These are phyloP conservation scores for Rhodotorula sp. DNA, from an alignment of 1,284 basidiomycete species.

Conservation along the genomic window DNA sequence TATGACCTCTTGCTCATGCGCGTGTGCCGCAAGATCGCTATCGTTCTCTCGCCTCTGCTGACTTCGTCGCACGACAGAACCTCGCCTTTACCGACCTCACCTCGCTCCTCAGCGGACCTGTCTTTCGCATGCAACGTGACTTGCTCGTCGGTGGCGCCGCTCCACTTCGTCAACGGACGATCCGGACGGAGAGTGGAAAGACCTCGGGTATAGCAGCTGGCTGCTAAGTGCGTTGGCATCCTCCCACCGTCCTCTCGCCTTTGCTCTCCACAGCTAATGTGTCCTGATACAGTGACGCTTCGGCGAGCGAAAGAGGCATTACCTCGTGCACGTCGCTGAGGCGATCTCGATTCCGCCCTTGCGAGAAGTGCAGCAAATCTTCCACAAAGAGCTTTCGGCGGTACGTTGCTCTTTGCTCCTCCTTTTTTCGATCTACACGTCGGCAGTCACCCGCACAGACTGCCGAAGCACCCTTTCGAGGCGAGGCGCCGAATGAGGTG, in stretches of 20 bases:
- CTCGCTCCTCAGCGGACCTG: constrained; percentile 34
- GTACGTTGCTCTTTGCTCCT: constrained; percentile 3
- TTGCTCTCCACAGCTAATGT: neutral
- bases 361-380: constrained; percentile 30
- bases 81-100: constrained; percentile 27
- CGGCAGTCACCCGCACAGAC: neutral
- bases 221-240: constrained; percentile 14
- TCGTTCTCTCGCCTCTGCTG: neutral
- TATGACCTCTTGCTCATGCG: constrained; percentile 42
- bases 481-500: constrained; percentile 15
- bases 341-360: constrained; percentile 25
- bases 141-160: constrained; percentile 18
- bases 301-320: constrained; percentile 30
- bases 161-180: neutral
- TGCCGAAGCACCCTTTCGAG: constrained; percentile 24
- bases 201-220: constrained; percentile 18
- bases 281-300: constrained; percentile 23
- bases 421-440: fast-evolving
- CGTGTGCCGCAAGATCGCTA: neutral
- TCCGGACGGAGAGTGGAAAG: constrained; percentile 33
- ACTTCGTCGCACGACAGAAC: neutral
- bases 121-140: constrained; percentile 36
- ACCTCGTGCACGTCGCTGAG: constrained; percentile 37
- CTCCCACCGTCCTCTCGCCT: too few species aligned
- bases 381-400: constrained; percentile 22